Percentiles rank a stretch among this genome's conserved stretches.
Evolutionary conservation across 768 basidiomycete genomes (phyloP).

Genomic region (Suillus lakei): DNA sequence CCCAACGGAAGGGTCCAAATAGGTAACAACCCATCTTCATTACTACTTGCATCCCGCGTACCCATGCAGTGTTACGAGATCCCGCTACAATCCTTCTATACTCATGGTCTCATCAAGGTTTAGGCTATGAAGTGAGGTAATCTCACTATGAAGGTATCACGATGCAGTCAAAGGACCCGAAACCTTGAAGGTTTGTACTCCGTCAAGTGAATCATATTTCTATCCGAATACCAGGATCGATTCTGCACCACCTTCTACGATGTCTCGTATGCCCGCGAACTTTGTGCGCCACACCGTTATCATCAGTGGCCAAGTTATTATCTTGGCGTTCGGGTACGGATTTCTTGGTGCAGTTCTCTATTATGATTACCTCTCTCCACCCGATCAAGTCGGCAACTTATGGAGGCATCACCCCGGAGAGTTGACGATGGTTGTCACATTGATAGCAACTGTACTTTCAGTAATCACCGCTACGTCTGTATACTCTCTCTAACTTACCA

Average conservation of each 20-base stretch:
- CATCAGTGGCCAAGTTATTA: neutral
- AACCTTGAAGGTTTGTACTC: no score
- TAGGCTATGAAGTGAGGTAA: no score
- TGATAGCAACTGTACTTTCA: conserved; percentile 12
- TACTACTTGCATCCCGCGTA: no score
- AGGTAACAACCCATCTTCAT: no score
- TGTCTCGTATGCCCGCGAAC: neutral
- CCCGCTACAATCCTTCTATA: no score
- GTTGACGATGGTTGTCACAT: conserved; percentile 9
- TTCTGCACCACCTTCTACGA: neutral
- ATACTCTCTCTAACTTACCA: neutral
- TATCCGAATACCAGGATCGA: neutral
- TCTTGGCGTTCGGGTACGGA: conserved; percentile 12
- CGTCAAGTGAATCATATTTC: neutral
- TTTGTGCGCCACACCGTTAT: neutral
- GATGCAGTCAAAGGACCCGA: no score
- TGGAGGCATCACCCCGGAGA: conserved; percentile 8
- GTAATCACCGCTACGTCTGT: conserved; percentile 4
- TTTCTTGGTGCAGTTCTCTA: conserved; percentile 12
- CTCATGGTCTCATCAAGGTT: no score
- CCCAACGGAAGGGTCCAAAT: no score
- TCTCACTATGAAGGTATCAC: no score
- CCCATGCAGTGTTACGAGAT: no score
- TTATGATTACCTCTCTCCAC: conserved; percentile 1
- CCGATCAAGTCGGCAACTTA: conserved; percentile 1